Evolutionary conservation across 2,329 filamentous ascomycete genomes (phyloP), one percentile per base, ranked within the genome.

Genomic region (Aspergillus piperis): DNA sequence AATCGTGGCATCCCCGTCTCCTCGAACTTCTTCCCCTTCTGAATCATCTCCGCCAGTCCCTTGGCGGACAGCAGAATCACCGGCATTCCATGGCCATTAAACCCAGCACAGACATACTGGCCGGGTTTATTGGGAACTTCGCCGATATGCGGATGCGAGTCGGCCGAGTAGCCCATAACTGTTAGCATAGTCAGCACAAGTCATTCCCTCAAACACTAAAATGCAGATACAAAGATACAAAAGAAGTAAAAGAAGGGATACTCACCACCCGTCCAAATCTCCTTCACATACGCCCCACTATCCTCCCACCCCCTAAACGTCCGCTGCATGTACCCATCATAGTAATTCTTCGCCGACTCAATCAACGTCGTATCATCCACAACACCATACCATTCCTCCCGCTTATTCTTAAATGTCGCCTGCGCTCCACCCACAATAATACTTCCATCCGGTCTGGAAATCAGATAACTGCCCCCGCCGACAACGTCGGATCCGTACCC

Each of bases 51-150:
- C 5, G 81, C 84, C 56, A 89, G 67, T 2, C 82, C 87, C 65
- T 83, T 82, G 0, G 86, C 85, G 23, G 82, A 83, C 68, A 86
- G 82, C 75, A 85, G 84, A 58, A 85, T 86, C 17, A 86, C 73
- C 1, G 87, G 86, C 87, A 89, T 90, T 0, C 87, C 86, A 70
- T 90, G 86, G 0, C 88, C 88, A 68, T 88, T 87, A 65, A 89
- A 89, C 3, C 85, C 82, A 3, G 83, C 85, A 32, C 80, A 80
- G 3, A 87, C 77, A 80, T 83, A 90, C 19, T 89, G 68, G 0
- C 82, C 80, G 11, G 73, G 65, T 52, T 69, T 70, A 1, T 70
- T 76, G 1, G 81, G 82, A 52, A 81, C 77, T 1, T 74, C 64
- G 0, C 86, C 86, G 53, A 89, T 78, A 64, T 83, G 81, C 0